These are phyloP conservation scores for Gonium pectorale DNA, from an alignment of 139 green algal genomes.

Conservation along the genomic window DNA sequence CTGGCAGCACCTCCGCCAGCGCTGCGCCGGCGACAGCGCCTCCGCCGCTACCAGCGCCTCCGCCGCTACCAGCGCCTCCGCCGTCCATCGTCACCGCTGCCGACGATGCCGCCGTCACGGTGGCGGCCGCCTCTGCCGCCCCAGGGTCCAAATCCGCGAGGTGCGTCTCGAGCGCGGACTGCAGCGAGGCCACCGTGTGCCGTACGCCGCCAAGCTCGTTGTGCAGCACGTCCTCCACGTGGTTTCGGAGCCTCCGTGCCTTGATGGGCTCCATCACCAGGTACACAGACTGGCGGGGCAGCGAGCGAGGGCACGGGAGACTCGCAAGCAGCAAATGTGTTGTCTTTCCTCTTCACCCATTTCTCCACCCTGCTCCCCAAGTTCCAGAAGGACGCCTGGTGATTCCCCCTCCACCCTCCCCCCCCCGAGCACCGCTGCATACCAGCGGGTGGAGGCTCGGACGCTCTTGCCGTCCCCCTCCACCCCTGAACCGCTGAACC, in stretches of 20 bases:
- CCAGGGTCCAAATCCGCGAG: background rate
- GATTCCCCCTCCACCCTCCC: too few relatives aligned
- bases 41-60: background rate
- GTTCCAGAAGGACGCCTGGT: too few relatives aligned
- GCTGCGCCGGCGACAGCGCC: background rate
- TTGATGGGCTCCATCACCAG: constrained; percentile 46
- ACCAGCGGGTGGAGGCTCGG: too few relatives aligned
- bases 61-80: background rate
- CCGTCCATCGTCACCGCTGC: background rate
- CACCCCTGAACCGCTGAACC: too few relatives aligned
- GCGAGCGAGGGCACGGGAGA: too few relatives aligned
- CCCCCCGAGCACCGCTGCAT: too few relatives aligned
- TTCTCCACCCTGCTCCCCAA: too few relatives aligned
- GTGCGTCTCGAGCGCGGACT: background rate
- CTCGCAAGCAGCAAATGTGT: too few relatives aligned
- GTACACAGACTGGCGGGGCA: constrained; percentile 43
- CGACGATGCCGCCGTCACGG: background rate
- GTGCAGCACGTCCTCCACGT: constrained; percentile 24
- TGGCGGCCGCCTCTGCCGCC: background rate
- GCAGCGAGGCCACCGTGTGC: background rate
- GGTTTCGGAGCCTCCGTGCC: constrained; percentile 21
- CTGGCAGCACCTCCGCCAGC: background rate
- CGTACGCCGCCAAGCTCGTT: background rate
- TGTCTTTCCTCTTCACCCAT: too few relatives aligned
- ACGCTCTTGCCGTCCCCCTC: too few relatives aligned